Conservation (phyloP, 352 stramenopile species). For the Phytophthora sansomeana region DNA sequence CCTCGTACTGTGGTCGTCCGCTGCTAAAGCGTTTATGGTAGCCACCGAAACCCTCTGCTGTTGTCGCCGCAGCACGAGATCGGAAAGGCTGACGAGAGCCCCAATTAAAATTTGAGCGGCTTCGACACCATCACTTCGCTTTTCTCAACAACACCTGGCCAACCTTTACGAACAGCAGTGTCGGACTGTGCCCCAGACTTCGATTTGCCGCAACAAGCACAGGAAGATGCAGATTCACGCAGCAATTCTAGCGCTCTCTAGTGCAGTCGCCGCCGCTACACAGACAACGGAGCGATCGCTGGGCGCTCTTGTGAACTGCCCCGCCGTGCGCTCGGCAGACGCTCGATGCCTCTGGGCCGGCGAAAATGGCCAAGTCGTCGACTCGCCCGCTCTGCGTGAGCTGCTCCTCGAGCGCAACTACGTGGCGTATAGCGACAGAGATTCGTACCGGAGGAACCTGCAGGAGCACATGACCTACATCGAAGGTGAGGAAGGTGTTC, state of each 20-base stretch:
- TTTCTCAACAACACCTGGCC: slow-evolving; percentile 26
- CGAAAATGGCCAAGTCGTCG: slow-evolving; percentile 51
- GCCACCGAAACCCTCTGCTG: background rate
- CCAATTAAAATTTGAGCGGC: slow-evolving; percentile 8
- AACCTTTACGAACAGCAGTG: slow-evolving; percentile 30
- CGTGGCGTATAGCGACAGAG: slow-evolving; percentile 33
- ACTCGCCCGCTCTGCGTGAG: slow-evolving; percentile 49
- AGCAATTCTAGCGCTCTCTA: slow-evolving; percentile 16
- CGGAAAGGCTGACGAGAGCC: background rate
- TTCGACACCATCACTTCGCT: slow-evolving; percentile 15
- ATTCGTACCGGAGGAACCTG: slow-evolving; percentile 53
- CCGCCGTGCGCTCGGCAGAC: slow-evolving; percentile 26
- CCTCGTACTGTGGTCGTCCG: background rate
- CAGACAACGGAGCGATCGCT: slow-evolving; percentile 42
- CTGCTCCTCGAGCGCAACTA: slow-evolving; percentile 51
- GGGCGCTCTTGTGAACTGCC: slow-evolving; percentile 63
- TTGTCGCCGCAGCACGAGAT: background rate
- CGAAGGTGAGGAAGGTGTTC: slow-evolving; percentile 51
- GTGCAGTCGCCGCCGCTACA: slow-evolving; percentile 4
- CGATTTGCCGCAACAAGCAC: slow-evolving; percentile 4
- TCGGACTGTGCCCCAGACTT: slow-evolving; percentile 12
- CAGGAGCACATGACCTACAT: slow-evolving; percentile 80
- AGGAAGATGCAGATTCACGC: slow-evolving; percentile 18
- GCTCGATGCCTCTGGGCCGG: slow-evolving; percentile 66
- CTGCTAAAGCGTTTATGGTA: background rate